These are phyloP conservation scores for Voacanga thouarsii DNA, from an alignment of 257 asterid genomes.

Conservation along the genomic window DNA sequence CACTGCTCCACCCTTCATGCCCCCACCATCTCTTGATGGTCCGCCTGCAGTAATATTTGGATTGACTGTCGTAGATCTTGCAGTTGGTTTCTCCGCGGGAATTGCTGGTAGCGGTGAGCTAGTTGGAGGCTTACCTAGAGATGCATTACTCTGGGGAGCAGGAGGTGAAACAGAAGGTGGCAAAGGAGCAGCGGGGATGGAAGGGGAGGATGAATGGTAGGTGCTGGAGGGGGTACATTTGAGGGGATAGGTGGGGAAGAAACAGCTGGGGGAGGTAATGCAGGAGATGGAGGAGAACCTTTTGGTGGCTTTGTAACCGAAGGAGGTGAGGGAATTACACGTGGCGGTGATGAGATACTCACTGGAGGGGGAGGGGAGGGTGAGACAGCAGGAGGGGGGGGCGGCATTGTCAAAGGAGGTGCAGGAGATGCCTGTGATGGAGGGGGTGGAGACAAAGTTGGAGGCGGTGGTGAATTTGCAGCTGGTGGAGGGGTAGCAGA, in stretches of 20 bases:
- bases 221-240: constrained; percentile 29
- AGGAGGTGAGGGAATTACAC: constrained; percentile 45
- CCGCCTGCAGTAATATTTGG: constrained; percentile 41
- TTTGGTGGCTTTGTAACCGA: constrained; percentile 37
- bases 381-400: constrained; percentile 38
- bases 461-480: constrained; percentile 32
- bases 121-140: constrained; percentile 27
- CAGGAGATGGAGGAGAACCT: constrained; percentile 44
- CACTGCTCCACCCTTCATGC: constrained; percentile 39
- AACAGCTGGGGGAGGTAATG: constrained; percentile 37
- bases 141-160: constrained; percentile 33
- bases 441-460: constrained; percentile 29
- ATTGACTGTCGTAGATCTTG: constrained; percentile 40
- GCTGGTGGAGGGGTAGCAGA: constrained; percentile 35
- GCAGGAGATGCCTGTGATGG: constrained; percentile 26
- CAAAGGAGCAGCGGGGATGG: constrained; percentile 23
- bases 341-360: constrained; percentile 40
- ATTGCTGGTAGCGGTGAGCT: constrained; percentile 34
- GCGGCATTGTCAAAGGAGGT: constrained; percentile 38
- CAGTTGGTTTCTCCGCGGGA: constrained; percentile 63
- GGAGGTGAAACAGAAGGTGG: constrained; percentile 48
- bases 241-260: constrained; percentile 35
- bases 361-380: constrained; percentile 45
- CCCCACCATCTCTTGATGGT: constrained; percentile 36
- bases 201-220: constrained; percentile 30